These are phyloP conservation scores for Trametes elegans DNA, from an alignment of 768 basidiomycete species.

Conservation along the genomic window DNA sequence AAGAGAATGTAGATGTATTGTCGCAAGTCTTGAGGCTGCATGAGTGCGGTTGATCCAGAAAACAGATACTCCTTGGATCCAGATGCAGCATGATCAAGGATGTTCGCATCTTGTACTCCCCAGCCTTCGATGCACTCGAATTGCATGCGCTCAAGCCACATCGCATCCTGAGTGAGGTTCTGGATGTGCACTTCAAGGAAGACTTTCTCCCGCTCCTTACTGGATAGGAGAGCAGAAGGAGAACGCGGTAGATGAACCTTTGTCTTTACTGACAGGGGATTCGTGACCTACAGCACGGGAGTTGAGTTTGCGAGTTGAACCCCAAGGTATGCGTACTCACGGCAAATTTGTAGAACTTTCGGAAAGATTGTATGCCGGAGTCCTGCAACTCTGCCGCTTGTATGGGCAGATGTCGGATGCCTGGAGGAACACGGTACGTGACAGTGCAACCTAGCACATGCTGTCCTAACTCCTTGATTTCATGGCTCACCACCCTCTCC, in stretches of 20 bases:
- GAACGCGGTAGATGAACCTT: constrained; percentile 81
- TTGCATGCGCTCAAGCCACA: constrained; percentile 79
- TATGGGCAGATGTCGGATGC: constrained; percentile 48
- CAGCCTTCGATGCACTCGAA: constrained; percentile 74
- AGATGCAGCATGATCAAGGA: constrained; percentile 24
- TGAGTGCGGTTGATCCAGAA: constrained; percentile 60
- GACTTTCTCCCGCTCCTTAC: constrained; percentile 70
- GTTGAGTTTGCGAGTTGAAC: not conserved
- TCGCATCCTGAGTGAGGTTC: constrained; percentile 73
- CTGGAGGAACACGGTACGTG: constrained; percentile 70
- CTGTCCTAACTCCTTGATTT: constrained; percentile 92
- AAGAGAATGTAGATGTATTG: constrained; percentile 87
- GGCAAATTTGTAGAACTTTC: constrained; percentile 90
- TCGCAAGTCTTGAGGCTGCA: constrained; percentile 81
- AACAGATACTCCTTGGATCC: constrained; percentile 34
- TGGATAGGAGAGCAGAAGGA: constrained; percentile 65
- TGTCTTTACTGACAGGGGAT: constrained; percentile 92
- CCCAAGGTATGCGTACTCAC: constrained; percentile 45
- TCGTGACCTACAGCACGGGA: constrained; percentile 62
- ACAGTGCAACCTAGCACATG: constrained; percentile 88
- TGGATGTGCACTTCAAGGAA: constrained; percentile 94
- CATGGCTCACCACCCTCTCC: constrained; percentile 72
- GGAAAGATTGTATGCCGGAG: constrained; percentile 63
- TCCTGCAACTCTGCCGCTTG: constrained; percentile 51
- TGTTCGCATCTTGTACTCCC: constrained; percentile 56